Evolutionary conservation across 495 filamentous ascomycete species (phyloP).

Genomic region (Astrocystis sublimbata): DNA sequence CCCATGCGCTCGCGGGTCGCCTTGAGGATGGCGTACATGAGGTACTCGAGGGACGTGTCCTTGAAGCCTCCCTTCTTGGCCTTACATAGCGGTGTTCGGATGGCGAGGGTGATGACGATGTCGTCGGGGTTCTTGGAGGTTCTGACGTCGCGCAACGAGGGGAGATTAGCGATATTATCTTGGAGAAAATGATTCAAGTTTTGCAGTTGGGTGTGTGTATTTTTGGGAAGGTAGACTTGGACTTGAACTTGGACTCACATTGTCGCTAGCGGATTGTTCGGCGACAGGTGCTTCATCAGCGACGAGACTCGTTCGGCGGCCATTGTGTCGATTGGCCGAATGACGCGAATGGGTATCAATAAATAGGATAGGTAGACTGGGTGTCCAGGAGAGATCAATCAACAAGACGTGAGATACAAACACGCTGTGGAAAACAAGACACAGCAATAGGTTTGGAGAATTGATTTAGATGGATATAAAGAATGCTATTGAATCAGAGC

Average conservation of each 20-base stretch:
- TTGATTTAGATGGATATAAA: not conserved
- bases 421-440: not conserved
- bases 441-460: not conserved
- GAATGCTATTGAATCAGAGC: not conserved
- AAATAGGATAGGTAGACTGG: not conserved
- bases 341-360: not conserved
- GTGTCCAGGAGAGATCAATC: not conserved
- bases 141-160: conserved; percentile 45
- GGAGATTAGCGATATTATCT: not conserved
- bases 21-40: conserved; percentile 77
- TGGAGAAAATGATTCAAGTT: too few relatives aligned
- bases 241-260: conserved; percentile 63
- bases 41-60: conserved; percentile 86
- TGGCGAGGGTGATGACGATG: conserved; percentile 84
- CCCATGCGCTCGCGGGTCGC: conserved; percentile 71
- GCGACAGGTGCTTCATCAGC: conserved; percentile 84
- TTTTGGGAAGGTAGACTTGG: too few relatives aligned
- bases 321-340: conserved; percentile 55
- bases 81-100: conserved; percentile 79
- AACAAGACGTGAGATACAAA: not conserved
- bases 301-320: conserved; percentile 81
- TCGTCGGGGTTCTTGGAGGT: conserved; percentile 94
- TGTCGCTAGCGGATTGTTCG: conserved; percentile 63
- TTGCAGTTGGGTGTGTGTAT: too few relatives aligned
- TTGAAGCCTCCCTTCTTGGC: conserved; percentile 85